These are phyloP conservation scores for Saccharomycopsis capsularis DNA, from an alignment of 805 yeast genomes.

Conservation along the genomic window DNA sequence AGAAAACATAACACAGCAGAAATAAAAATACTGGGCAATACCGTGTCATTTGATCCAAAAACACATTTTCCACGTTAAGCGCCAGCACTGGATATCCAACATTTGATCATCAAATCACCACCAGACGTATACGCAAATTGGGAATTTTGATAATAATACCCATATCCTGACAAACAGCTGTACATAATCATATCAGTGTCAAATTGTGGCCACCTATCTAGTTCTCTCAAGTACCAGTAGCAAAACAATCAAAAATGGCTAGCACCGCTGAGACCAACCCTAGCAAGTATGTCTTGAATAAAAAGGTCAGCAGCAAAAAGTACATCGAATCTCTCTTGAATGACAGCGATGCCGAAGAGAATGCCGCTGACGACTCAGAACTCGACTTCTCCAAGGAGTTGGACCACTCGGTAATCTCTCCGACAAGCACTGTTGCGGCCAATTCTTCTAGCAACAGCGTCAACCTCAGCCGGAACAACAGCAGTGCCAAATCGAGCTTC, in stretches of 20 bases:
- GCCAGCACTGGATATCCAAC: conserved; percentile 49
- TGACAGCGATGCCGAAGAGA: conserved; percentile 7
- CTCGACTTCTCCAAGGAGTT: background rate
- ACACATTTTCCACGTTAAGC: too few species aligned
- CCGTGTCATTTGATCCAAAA: too few species aligned
- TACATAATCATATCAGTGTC: background rate
- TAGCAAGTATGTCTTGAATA: background rate
- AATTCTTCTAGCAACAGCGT: background rate
- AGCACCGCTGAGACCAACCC: background rate
- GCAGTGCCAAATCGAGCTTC: background rate
- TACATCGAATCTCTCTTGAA: conserved; percentile 13
- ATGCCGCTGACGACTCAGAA: background rate
- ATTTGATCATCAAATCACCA: background rate
- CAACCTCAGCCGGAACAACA: background rate
- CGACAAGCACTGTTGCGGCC: background rate
- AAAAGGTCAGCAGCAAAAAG: conserved; percentile 14
- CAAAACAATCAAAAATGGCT: background rate
- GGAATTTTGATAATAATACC: too few species aligned
- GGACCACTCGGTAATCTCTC: background rate
- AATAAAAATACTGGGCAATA: too few species aligned
- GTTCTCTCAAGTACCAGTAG: background rate
- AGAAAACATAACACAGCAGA: too few species aligned
- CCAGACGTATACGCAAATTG: too few species aligned
- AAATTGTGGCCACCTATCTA: too few species aligned
- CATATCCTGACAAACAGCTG: too few species aligned